Percentiles rank a stretch among this genome's conserved stretches.
Conservation (phyloP, 345 rosid genomes). For the Anacardium occidentale region DNA sequence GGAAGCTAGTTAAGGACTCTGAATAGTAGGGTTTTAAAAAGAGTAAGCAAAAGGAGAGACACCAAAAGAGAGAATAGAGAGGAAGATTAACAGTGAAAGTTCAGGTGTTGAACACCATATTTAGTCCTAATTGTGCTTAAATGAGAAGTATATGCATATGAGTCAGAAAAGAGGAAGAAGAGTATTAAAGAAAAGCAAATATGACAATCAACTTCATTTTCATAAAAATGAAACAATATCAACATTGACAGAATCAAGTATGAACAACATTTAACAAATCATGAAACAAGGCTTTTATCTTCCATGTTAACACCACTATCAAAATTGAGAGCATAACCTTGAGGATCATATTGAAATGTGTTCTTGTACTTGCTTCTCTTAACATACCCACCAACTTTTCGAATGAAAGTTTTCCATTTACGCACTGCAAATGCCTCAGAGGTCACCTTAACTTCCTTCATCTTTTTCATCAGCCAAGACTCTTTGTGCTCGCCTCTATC, state of each 20-base stretch:
- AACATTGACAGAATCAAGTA: too few relatives aligned
- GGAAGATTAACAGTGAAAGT: too few relatives aligned
- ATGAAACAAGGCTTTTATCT: conserved; percentile 30
- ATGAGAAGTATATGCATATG: too few relatives aligned
- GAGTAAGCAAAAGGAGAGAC: too few relatives aligned
- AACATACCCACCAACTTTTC: conserved; percentile 39
- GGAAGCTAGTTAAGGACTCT: too few relatives aligned
- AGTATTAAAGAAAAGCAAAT: neutral
- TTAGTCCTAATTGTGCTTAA: too few relatives aligned
- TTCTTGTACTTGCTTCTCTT: conserved; percentile 23
- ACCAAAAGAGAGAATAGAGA: too few relatives aligned
- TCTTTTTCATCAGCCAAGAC: conserved; percentile 34
- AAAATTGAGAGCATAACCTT: conserved; percentile 61
- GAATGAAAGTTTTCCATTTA: conserved; percentile 50
- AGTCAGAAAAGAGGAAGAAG: too few relatives aligned
- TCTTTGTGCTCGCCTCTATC: conserved; percentile 15
- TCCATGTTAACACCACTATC: conserved; percentile 37
- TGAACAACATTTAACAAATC: too few relatives aligned
- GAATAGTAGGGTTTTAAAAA: too few relatives aligned
- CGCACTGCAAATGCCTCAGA: conserved; percentile 54
- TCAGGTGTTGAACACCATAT: neutral
- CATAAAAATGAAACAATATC: neutral
- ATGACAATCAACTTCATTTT: neutral
- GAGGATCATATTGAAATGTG: conserved; percentile 45
- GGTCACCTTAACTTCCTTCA: conserved; percentile 42